Conservation (phyloP, 192 early-diverging fungal genomes). For the Entomortierella beljakovae region DNA sequence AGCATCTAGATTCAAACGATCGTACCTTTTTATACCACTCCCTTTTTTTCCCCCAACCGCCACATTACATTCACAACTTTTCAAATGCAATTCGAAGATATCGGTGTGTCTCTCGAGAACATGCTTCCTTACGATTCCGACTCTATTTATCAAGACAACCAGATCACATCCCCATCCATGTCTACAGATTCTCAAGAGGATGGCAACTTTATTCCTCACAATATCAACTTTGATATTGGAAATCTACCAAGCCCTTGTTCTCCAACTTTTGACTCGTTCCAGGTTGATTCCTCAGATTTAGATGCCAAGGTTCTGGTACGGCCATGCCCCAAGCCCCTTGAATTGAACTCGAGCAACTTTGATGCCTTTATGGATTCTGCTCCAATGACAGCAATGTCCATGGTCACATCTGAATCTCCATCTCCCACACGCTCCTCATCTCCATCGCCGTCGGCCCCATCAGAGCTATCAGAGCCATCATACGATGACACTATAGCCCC, state of each 20-base stretch:
- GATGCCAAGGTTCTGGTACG: neutral
- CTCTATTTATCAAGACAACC: too few species aligned
- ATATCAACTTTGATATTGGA: conserved; percentile 4
- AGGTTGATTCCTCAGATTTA: neutral
- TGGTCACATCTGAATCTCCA: conserved; percentile 9
- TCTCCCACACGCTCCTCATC: conserved; percentile 19
- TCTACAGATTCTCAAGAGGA: too few species aligned
- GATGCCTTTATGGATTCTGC: neutral
- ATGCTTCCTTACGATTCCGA: too few species aligned
- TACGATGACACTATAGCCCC: conserved; percentile 25
- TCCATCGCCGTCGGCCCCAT: conserved; percentile 7
- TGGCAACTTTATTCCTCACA: conserved; percentile 10
- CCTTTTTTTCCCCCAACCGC: too few species aligned
- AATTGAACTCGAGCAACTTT: neutral
- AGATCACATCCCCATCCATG: too few species aligned
- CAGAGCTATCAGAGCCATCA: conserved; percentile 9
- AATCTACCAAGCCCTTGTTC: neutral
- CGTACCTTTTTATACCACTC: too few species aligned
- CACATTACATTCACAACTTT: too few species aligned
- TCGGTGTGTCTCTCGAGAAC: too few species aligned
- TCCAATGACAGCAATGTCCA: conserved; percentile 13
- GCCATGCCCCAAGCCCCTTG: conserved; percentile 1
- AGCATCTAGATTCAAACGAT: too few species aligned
- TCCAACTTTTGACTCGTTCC: neutral
- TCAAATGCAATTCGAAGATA: too few species aligned